Conservation (phyloP, 768 basidiomycete species). For the Mycena latifolia region DNA sequence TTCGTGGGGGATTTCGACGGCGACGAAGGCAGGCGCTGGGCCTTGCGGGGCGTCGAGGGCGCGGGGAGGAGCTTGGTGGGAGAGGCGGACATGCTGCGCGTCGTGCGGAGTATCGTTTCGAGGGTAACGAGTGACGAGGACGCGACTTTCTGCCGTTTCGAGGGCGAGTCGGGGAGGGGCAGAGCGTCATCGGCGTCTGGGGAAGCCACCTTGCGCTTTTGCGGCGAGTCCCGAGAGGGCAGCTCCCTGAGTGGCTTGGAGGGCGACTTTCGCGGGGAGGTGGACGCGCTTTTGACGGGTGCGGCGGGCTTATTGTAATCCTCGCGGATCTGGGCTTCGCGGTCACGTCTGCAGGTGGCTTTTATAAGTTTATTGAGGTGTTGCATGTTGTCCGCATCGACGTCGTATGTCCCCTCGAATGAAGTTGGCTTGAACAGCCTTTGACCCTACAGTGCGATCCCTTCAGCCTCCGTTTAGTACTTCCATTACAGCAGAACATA, state of each 20-base stretch:
- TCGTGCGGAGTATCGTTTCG: conserved; percentile 16
- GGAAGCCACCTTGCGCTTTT: conserved; percentile 48
- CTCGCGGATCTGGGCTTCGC: conserved; percentile 23
- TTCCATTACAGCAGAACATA: too few relatives aligned
- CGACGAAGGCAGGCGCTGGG: conserved; percentile 11
- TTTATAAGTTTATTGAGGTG: conserved; percentile 11
- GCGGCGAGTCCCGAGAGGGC: conserved; percentile 51
- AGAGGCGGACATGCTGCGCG: conserved; percentile 31
- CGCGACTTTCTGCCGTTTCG: conserved; percentile 52
- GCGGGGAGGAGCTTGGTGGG: conserved; percentile 5
- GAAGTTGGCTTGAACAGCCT: conserved; percentile 32
- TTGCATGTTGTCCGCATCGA: conserved; percentile 5
- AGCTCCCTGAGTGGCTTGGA: conserved; percentile 42
- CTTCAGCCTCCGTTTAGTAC: too few relatives aligned
- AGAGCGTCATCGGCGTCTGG: conserved; percentile 46
- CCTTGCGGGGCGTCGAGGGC: conserved; percentile 12
- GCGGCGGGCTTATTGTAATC: conserved; percentile 37
- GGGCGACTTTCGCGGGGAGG: conserved; percentile 28
- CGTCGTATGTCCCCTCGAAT: conserved; percentile 25
- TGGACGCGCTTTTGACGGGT: conserved; percentile 39
- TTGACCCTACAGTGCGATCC: conserved; percentile 23
- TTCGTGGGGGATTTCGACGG: conserved; percentile 28
- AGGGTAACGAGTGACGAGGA: conserved; percentile 30
- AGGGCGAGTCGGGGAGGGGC: conserved; percentile 55
- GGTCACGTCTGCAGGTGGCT: background rate